Base-by-base conservation (phyloP, 2,329 filamentous ascomycete genomes). In the Ophiostoma perfectum region DNA sequence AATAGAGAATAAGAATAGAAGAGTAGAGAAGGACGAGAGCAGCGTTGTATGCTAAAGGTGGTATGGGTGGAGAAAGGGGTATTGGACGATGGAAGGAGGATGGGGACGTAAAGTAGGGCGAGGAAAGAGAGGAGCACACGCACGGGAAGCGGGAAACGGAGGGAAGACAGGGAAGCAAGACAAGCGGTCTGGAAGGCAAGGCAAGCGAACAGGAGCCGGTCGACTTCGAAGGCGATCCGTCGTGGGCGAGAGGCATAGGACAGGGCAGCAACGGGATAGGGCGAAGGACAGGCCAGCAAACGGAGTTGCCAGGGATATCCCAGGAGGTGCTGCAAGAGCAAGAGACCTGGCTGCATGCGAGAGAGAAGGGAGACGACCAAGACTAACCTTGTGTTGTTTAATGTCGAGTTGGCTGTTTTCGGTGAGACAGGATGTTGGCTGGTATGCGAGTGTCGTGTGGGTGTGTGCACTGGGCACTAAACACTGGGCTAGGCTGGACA, bases 391-490 rank as follows among this genome's bases (percentile, higher is more conserved):
- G 14, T 12, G 12, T 14, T 12, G 45, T 5, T 5, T 49, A 2
- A 14, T 9, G 45, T n/a, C 16, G 12, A 6, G 42, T 38, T 38
- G 49, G n/a, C 38, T 62, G 58, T 62, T 62, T 62, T 62, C 58
- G 58, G 58, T 38, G 58, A 62, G 58, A 62, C 58, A 62, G 38
- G 55, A 27, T 39, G 58, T 62, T 39, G 36, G 58, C 38, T 62
- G 58, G 58, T 41, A 39, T 62, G 58, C 5, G 49, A 2, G 5
- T 8, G 49, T 8, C 27, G 8, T 27, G 49, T 14, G 7, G 49
- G 27, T 5, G 49, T 55, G 5, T 62, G 27, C 3, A 8, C 4
- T 44, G 39, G 41, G 12, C n/a, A 9, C 8, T n/a, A 16, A 12
- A 45, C 9, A 45, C 42, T 45, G 42, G 42, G 8, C 42, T 45